Evolutionary conservation across 2,329 filamentous ascomycete species (phyloP).

Genomic region (Coniochaeta hoffmannii): DNA sequence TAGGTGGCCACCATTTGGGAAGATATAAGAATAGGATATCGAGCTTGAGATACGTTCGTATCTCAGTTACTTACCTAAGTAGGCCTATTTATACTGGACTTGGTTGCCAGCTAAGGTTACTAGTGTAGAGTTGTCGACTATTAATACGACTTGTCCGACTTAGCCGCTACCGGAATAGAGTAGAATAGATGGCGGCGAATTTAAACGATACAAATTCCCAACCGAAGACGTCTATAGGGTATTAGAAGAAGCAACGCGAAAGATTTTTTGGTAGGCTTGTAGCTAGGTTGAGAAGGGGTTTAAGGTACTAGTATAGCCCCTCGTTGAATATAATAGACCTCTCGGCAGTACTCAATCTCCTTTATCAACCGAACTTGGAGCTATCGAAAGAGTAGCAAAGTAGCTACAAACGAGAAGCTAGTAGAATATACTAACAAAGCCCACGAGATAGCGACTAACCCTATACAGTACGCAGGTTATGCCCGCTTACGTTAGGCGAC

Average conservation of each 20-base stretch:
- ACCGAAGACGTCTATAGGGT: neutral
- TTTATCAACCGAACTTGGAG: neutral
- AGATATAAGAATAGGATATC: slow-evolving; percentile 3
- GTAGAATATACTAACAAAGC: neutral
- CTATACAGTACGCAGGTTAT: too few relatives aligned
- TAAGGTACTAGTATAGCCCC: neutral
- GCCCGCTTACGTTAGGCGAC: too few relatives aligned
- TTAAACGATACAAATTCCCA: neutral
- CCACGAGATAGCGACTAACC: neutral
- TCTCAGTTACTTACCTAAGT: neutral
- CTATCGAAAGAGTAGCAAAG: neutral
- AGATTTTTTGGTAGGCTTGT: neutral
- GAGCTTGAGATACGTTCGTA: slow-evolving; percentile 4
- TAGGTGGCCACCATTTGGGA: slow-evolving; percentile 3
- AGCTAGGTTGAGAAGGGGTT: neutral
- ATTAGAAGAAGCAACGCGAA: neutral
- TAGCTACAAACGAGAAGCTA: slow-evolving; percentile 1
- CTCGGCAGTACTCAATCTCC: neutral
- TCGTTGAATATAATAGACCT: neutral
- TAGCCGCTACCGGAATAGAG: neutral
- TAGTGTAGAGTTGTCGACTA: neutral
- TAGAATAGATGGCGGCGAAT: neutral
- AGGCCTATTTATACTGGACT: slow-evolving; percentile 4
- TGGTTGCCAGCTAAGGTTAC: slow-evolving; percentile 1
- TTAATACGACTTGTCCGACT: neutral